These are phyloP conservation scores for Dactylellina leptospora DNA, from an alignment of 2,329 filamentous ascomycete genomes.

Conservation along the genomic window DNA sequence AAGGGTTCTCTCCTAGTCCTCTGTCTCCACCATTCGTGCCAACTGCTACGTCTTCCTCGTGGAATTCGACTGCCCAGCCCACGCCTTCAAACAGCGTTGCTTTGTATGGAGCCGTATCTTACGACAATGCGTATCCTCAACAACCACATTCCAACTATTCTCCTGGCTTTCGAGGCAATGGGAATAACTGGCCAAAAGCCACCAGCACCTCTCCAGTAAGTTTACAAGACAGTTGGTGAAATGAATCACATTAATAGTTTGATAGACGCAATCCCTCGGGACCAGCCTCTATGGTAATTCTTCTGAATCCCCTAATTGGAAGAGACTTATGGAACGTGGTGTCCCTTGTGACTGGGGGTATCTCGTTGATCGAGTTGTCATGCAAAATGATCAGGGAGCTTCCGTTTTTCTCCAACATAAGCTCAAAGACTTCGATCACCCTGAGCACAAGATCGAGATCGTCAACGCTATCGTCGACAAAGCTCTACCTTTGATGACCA, in stretches of 20 bases:
- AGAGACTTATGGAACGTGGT: slow-evolving; percentile 50
- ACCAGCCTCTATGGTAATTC: slow-evolving; percentile 39
- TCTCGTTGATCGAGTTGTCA: slow-evolving; percentile 99
- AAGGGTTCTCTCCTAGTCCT: slow-evolving; percentile 41
- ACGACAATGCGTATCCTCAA: slow-evolving; percentile 20
- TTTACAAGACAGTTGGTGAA: neutral
- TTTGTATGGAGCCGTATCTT: slow-evolving; percentile 22
- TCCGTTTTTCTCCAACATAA: slow-evolving; percentile 99
- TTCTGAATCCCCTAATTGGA: slow-evolving; percentile 49
- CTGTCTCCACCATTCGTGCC: slow-evolving; percentile 44
- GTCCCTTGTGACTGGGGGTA: slow-evolving; percentile 91
- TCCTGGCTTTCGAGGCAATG: slow-evolving; percentile 24
- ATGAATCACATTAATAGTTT: neutral
- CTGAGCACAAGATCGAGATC: slow-evolving; percentile 96
- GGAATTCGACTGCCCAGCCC: slow-evolving; percentile 26
- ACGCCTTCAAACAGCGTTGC: slow-evolving; percentile 28
- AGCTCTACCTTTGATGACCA: slow-evolving; percentile 89
- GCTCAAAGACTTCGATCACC: slow-evolving; percentile 86
- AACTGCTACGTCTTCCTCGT: slow-evolving; percentile 24
- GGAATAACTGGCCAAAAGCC: slow-evolving; percentile 22
- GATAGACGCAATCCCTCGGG: slow-evolving; percentile 28
- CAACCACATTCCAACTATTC: slow-evolving; percentile 26
- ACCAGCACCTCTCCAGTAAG: slow-evolving; percentile 31
- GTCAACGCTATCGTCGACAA: slow-evolving; percentile 78
- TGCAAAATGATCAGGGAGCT: slow-evolving; percentile 98